Base-by-base conservation (phyloP, 352 stramenopile genomes). In the Blastocystis sp. region DNA sequence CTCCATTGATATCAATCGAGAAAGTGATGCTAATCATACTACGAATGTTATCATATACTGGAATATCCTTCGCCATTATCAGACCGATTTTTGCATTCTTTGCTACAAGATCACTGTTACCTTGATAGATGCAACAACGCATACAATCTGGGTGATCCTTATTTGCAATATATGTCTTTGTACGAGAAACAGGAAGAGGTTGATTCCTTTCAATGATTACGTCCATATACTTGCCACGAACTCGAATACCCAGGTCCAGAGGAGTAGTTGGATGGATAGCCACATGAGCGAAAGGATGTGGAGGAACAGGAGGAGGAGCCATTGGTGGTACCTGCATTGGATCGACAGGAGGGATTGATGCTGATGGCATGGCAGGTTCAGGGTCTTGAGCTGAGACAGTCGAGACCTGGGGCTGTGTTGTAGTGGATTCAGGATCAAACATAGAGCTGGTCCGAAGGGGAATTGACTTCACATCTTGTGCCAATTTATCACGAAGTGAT, bases 71-170 rank as follows among this genome's bases (percentile, higher is more conserved):
- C 42, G 66, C 66, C 35, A 61, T 57, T 7, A 78, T 54, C 7
- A 78, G 32, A 12, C 66, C 66, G n/a, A 78, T 78, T 51, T 78
- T 78, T 12, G 32, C 37, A 35, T 78, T 59, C 42, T 59, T 57
- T 39, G 35, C 39, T 39, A 78, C 66, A 5, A 57, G 19, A 0
- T 58, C 39, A 51, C 27, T 57, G 37, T 78, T 78, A 39, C 66
- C 66, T 51, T 78, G 66, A 32, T 78, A 78, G 19, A 78, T 78
- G 12, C 29, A 54, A 46, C 66, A 78, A 24, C 43, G 66, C 66
- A 78, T 24, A 51, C 37, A 78, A 12, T 78, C 66, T 24, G 66
- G 66, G 24, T 78, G 66, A 1, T 78, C 66, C 39, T 58, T 32
- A 51, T 78, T 78, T 29, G 66, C 27, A 43, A 56, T 27, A 51